Conservation (phyloP, 352 stramenopile species). For the Peronospora tabacina region DNA sequence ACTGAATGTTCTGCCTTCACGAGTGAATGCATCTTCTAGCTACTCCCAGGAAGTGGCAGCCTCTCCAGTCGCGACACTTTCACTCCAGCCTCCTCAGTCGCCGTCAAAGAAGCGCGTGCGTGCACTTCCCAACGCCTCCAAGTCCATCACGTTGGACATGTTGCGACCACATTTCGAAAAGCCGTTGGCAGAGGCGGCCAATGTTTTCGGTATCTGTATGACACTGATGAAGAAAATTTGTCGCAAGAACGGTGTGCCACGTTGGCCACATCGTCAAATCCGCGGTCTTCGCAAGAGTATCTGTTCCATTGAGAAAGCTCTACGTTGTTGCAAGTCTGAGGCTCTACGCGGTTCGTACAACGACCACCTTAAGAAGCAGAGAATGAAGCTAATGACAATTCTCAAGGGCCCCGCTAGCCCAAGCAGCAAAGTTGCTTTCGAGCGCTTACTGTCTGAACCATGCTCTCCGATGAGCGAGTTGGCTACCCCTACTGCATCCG, state of each 20-base stretch:
- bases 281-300: slow-evolving; percentile 67
- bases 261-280: slow-evolving; percentile 72
- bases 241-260: slow-evolving; percentile 64
- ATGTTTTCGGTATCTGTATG: slow-evolving; percentile 76
- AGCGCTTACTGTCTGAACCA: slow-evolving; percentile 55
- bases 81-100: slow-evolving; percentile 20
- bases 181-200: slow-evolving; percentile 59
- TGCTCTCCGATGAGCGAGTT: slow-evolving; percentile 48
- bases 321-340: slow-evolving; percentile 59
- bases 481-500: slow-evolving; percentile 21
- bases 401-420: slow-evolving; percentile 46
- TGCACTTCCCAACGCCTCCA: slow-evolving; percentile 65
- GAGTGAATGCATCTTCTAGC: slow-evolving; percentile 8
- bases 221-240: slow-evolving; percentile 84
- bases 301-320: slow-evolving; percentile 71
- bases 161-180: slow-evolving; percentile 71
- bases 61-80: slow-evolving; percentile 25
- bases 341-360: slow-evolving; percentile 57
- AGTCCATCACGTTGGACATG: slow-evolving; percentile 67
- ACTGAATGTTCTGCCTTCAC: slow-evolving; percentile 33
- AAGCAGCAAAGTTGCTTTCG: slow-evolving; percentile 44
- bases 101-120: slow-evolving; percentile 64
- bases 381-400: slow-evolving; percentile 62
- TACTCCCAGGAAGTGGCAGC: slow-evolving; percentile 18
- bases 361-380: slow-evolving; percentile 66